A percentile compares a stretch with the other conserved stretches of the same genome.
These are phyloP conservation scores for Ciborinia camelliae DNA, from an alignment of 2,329 filamentous ascomycete genomes.

Conservation along the genomic window DNA sequence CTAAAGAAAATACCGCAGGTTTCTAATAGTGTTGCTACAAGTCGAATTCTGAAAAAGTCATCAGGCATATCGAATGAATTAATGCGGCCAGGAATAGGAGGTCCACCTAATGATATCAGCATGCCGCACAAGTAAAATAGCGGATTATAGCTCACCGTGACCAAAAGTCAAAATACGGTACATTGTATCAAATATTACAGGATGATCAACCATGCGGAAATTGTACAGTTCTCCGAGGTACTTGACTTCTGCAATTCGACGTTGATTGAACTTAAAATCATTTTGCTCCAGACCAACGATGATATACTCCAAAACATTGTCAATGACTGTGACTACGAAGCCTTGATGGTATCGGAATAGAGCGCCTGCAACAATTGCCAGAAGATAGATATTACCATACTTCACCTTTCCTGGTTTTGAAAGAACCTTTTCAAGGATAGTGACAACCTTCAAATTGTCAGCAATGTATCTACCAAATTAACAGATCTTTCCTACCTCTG, in stretches of 20 bases:
- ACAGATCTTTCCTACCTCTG: slow-evolving; percentile 54
- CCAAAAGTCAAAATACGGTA: slow-evolving; percentile 95
- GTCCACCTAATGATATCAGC: slow-evolving; percentile 56
- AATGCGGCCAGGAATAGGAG: slow-evolving; percentile 71
- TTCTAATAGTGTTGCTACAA: slow-evolving; percentile 85
- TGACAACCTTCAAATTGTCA: slow-evolving; percentile 32
- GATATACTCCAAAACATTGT: slow-evolving; percentile 86
- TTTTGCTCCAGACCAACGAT: slow-evolving; percentile 87
- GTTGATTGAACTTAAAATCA: slow-evolving; percentile 96
- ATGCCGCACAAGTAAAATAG: slow-evolving; percentile 4
- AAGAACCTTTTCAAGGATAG: slow-evolving; percentile 72
- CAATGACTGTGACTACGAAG: slow-evolving; percentile 88
- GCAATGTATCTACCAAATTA: neutral
- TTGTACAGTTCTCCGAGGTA: slow-evolving; percentile 97
- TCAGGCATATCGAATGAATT: slow-evolving; percentile 83
- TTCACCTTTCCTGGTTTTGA: slow-evolving; percentile 96
- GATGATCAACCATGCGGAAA: slow-evolving; percentile 93
- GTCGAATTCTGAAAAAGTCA: slow-evolving; percentile 91
- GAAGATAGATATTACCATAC: slow-evolving; percentile 91
- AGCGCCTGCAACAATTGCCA: slow-evolving; percentile 84
- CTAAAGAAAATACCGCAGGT: slow-evolving; percentile 97
- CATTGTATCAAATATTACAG: slow-evolving; percentile 90
- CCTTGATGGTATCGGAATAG: slow-evolving; percentile 88
- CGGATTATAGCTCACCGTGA: slow-evolving; percentile 48
- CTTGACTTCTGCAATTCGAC: slow-evolving; percentile 90